Evolutionary conservation across 2,329 filamentous ascomycete species (phyloP).

Genomic region (Paecilomyces dactylethromorphus): DNA sequence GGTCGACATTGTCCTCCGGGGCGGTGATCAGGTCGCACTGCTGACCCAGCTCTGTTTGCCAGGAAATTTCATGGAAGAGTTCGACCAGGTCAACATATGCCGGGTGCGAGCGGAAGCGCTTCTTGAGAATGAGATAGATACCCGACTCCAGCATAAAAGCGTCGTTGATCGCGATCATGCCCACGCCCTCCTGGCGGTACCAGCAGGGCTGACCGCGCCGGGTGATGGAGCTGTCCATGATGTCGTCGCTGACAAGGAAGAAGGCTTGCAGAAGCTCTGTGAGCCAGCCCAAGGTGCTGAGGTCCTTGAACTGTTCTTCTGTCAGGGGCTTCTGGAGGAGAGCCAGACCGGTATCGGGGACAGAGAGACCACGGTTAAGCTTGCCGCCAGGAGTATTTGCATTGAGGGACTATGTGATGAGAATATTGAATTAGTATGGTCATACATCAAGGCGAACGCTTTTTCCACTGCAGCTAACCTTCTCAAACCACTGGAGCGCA

Average conservation of each 20-base stretch:
- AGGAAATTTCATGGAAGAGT: conserved; percentile 90
- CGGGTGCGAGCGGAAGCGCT: conserved; percentile 83
- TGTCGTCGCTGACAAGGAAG: conserved; percentile 97
- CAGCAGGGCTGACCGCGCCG: conserved; percentile 92
- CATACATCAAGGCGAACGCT: background rate
- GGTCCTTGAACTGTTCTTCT: conserved; percentile 78
- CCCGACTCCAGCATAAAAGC: conserved; percentile 87
- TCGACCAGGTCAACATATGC: conserved; percentile 87
- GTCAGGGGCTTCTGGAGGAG: conserved; percentile 66
- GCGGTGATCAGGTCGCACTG: conserved; percentile 91
- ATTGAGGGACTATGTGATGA: conserved; percentile 60
- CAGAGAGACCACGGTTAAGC: conserved; percentile 98
- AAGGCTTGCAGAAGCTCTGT: conserved; percentile 97
- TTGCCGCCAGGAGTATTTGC: conserved; percentile 90
- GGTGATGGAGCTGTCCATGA: conserved; percentile 95
- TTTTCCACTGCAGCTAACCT: conserved; percentile 46
- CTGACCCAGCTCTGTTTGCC: conserved; percentile 94
- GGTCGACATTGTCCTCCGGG: conserved; percentile 85
- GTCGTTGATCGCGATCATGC: conserved; percentile 97
- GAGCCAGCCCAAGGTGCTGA: conserved; percentile 90
- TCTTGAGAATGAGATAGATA: conserved; percentile 89
- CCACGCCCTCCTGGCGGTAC: conserved; percentile 85
- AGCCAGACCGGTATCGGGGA: conserved; percentile 81
- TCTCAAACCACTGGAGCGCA: conserved; percentile 79
- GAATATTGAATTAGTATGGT: conserved; percentile 1